Base-by-base conservation (phyloP, 441 rosid genomes). In the Melastoma candidum region DNA sequence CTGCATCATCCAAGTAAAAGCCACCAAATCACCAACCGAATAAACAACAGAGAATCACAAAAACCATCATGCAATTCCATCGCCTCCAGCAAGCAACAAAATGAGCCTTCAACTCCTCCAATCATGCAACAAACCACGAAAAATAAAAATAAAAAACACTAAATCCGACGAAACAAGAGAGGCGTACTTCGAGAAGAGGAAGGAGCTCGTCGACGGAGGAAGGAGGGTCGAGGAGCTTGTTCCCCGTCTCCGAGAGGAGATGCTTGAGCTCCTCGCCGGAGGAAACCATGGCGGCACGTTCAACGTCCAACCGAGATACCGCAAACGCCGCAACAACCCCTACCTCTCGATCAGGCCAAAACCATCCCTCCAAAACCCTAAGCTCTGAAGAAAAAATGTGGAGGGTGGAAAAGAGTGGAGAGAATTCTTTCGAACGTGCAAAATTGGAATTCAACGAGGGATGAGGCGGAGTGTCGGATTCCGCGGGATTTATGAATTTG, bases 131-230 rank as follows among this genome's bases (percentile, higher is more conserved):
- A 48, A 36, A 53, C 13, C 12, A 11, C 13, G 22, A 11, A 14
- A 6, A 60, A 11, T 32, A 26, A 3, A 1, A 41, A 43, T 44
- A 3, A 26, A 51, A 55, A 32, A 32, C 41, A 17, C 41, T 32
- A 32, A 32, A 32, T 32, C 41, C 41, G 41, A 32, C 52, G 39
- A 25, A 22, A 3, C 12, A 36, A 4, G 10, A 10, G 6, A 29
- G 60, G 45, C 68, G 50, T 70, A 94, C 99, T 49, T 94, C 93
- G n/a, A 94, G 95, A 54, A 94, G 85, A 61, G 74, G 61, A 67
- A 90, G 89, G 64, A 94, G 90, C 44, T 85, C 90, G 25, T 81
- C 88, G 27, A 78, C 77, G 2, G 84, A 69, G 49, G 82, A 45
- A 51, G 95, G 84, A 51, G 85, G 90, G 54, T 77, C 69, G 47